These are phyloP conservation scores for Populus trichocarpa DNA, from an alignment of 441 rosid genomes.

Conservation along the genomic window DNA sequence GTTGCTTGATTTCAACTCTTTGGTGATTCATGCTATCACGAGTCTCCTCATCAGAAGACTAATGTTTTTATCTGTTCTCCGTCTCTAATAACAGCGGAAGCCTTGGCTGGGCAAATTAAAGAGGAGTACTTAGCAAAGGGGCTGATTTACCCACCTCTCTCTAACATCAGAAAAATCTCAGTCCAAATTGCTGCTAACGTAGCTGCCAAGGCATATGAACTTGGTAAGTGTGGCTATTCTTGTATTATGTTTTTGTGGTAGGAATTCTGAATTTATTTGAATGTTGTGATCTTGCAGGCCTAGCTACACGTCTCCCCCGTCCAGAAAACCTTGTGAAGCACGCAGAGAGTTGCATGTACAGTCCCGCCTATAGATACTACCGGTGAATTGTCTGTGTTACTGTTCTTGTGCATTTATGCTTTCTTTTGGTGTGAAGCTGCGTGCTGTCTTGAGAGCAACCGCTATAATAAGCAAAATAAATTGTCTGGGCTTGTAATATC, in stretches of 20 bases:
- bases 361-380: slow-evolving; percentile 65
- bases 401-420: neutral
- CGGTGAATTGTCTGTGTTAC: slow-evolving; percentile 30
- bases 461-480: neutral
- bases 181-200: slow-evolving; percentile 83
- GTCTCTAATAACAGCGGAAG: slow-evolving; percentile 57
- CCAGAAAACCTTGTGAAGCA: slow-evolving; percentile 70
- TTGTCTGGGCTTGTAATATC: neutral
- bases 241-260: neutral
- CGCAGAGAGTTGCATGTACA: slow-evolving; percentile 96
- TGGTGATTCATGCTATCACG: neutral
- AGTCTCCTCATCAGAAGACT: neutral
- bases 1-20: neutral
- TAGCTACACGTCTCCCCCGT: slow-evolving; percentile 84
- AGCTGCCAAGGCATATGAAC: slow-evolving; percentile 84
- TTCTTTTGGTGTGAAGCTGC: neutral
- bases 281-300: slow-evolving; percentile 35
- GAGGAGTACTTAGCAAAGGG: slow-evolving; percentile 63
- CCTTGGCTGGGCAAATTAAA: slow-evolving; percentile 69
- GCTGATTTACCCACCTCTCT: slow-evolving; percentile 77
- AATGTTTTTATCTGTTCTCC: neutral
- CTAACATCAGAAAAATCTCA: slow-evolving; percentile 78
- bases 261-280: neutral
- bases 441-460: neutral
- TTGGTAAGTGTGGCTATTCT: slow-evolving; percentile 44